These are phyloP conservation scores for Anthoceros angustus DNA, from an alignment of 225 moss, liverwort and hornwort genomes.

Conservation along the genomic window DNA sequence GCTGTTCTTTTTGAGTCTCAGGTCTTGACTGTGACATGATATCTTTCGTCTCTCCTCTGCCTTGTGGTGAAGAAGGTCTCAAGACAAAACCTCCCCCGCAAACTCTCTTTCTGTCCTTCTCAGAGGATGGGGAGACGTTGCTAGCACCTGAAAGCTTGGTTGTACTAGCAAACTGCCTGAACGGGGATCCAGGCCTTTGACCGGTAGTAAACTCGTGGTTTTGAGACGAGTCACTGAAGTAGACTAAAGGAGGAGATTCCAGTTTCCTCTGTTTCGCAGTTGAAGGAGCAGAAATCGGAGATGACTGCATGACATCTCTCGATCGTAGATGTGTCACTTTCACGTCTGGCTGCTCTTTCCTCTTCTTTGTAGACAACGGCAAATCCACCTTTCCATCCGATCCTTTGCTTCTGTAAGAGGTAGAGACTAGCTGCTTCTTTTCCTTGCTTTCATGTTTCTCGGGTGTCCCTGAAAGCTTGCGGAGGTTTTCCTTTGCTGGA, in stretches of 20 bases:
- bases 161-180: background rate
- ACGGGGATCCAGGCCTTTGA: background rate
- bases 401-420: background rate
- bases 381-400: background rate
- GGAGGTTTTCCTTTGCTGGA: background rate
- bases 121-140: background rate
- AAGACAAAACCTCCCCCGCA: background rate
- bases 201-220: background rate
- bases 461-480: background rate
- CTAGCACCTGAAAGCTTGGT: background rate
- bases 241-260: background rate
- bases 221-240: background rate
- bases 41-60: background rate
- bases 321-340: background rate
- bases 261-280: background rate
- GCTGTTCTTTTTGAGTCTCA: too few species aligned
- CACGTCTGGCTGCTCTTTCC: background rate
- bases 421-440: background rate
- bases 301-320: background rate
- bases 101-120: background rate
- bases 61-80: background rate
- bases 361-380: background rate
- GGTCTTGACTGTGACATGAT: too few species aligned
- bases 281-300: background rate
- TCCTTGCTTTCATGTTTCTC: background rate